phyloP scores from a whole-genome alignment of 306 rosid species.

The Sophora flavescens region DNA sequence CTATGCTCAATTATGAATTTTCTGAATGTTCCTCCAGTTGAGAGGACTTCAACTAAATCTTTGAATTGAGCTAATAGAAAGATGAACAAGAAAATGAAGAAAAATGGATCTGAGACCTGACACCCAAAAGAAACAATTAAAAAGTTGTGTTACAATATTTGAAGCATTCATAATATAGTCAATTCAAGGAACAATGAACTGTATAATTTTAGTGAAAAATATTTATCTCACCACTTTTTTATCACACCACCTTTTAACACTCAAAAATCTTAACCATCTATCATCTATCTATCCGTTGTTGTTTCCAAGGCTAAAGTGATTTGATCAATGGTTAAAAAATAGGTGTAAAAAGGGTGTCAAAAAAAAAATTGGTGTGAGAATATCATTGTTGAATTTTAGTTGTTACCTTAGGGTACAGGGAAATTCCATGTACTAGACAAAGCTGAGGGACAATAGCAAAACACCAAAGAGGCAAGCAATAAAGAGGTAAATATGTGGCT shows the following conservation, averaged over 20 bases:
- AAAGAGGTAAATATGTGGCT: slow-evolving; percentile 49
- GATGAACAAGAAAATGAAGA: slow-evolving; percentile 51
- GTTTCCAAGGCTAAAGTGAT: no score
- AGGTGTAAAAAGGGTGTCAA: no score
- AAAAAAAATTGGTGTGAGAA: no score
- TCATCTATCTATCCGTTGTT: no score
- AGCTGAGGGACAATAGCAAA: slow-evolving; percentile 66
- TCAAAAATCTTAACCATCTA: no score
- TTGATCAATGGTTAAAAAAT: no score
- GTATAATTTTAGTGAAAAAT: not conserved
- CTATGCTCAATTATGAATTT: slow-evolving; percentile 63
- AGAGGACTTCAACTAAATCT: slow-evolving; percentile 58
- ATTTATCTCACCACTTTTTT: no score
- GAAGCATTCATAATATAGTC: slow-evolving; percentile 32
- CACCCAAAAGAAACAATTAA: not conserved
- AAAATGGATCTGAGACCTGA: slow-evolving; percentile 64
- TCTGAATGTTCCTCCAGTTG: slow-evolving; percentile 55
- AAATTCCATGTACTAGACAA: slow-evolving; percentile 55
- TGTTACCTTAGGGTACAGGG: slow-evolving; percentile 67
- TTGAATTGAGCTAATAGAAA: slow-evolving; percentile 48
- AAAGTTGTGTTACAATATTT: not conserved
- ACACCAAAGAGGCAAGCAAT: slow-evolving; percentile 64
- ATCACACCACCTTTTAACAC: no score
- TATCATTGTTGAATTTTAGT: no score
- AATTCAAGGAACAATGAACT: not conserved